phyloP scores from a whole-genome alignment of 2,329 filamentous ascomycete genomes.

The Colletotrichum eremochloae region DNA sequence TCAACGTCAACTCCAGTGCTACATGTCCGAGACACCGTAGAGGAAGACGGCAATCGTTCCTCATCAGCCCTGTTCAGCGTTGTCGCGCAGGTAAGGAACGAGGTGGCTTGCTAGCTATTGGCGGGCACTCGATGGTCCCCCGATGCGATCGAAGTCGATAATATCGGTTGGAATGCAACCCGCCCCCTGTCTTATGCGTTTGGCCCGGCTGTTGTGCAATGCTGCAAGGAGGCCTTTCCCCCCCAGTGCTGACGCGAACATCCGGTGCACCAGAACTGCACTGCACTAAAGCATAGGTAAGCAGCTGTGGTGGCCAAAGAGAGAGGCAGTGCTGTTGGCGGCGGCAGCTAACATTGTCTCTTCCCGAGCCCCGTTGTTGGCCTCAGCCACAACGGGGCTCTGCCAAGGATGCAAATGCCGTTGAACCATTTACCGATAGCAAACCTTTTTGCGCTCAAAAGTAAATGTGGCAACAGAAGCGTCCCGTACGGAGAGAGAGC shows the following conservation, averaged over 20 bases:
- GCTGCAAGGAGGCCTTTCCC: no score
- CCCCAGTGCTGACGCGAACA: conserved; percentile 21
- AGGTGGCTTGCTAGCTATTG: conserved; percentile 19
- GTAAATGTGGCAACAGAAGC: neutral
- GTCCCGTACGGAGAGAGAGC: neutral
- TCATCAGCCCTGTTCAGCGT: conserved; percentile 26
- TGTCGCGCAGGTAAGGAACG: neutral
- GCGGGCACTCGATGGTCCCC: neutral
- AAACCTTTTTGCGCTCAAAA: neutral
- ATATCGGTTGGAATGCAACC: no score
- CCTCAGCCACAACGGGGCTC: conserved; percentile 1
- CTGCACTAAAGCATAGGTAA: no score
- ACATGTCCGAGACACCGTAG: neutral
- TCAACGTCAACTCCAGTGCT: conserved; percentile 16
- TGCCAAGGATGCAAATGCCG: neutral
- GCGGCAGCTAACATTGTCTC: conserved; percentile 5
- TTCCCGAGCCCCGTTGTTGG: neutral
- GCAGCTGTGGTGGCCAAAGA: neutral
- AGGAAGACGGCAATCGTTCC: neutral
- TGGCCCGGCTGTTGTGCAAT: no score
- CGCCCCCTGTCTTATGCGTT: no score
- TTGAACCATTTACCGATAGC: neutral
- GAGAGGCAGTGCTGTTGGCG: conserved; percentile 26
- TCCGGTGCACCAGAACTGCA: neutral
- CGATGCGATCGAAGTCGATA: neutral